A percentile compares a stretch with the other conserved stretches of the same genome.
Conservation (phyloP, 148 eudicot species). For the Vaccinium macrocarpon region DNA sequence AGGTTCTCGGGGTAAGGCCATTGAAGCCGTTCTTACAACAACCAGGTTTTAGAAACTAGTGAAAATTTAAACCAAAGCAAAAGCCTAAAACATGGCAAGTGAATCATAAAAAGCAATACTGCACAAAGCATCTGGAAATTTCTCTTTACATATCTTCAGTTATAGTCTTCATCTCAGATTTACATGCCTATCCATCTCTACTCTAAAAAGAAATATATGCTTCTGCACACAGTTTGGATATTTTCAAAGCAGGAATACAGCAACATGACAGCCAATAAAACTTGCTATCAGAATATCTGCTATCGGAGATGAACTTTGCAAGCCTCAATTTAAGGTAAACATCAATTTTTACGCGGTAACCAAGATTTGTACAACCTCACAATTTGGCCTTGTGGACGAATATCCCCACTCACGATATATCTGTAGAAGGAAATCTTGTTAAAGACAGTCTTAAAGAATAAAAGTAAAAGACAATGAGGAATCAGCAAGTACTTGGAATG, state of each 20-base stretch:
- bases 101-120: neutral
- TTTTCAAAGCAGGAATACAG: neutral
- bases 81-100: neutral
- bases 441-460: neutral
- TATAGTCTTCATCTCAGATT: neutral
- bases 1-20: neutral
- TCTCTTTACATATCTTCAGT: neutral
- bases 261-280: neutral
- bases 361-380: neutral
- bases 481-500: neutral
- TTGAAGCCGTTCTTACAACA: neutral
- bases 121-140: neutral
- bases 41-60: neutral
- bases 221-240: neutral
- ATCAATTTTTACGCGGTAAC: neutral
- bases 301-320: neutral
- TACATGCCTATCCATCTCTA: slow-evolving; percentile 17
- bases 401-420: neutral
- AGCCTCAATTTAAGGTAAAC: neutral
- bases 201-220: neutral
- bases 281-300: neutral
- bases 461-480: neutral
- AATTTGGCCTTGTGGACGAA: neutral
- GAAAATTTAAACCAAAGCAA: neutral
- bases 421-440: neutral